Evolutionary conservation across 78 protist species (phyloP).

Genomic region (Dictyostelium brefeldianum): DNA sequence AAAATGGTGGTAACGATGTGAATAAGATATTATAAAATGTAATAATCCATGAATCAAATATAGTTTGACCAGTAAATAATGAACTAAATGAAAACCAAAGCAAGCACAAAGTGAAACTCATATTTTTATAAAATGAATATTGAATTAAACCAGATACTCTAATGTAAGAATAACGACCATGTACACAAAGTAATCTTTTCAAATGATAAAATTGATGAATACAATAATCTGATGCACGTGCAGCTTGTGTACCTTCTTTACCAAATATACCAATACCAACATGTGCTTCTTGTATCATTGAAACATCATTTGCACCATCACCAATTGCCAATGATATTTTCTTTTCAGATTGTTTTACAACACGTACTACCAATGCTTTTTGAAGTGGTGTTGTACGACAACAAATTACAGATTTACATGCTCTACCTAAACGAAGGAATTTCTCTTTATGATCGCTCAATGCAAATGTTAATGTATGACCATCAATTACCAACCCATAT

Average conservation of each 20-base stretch:
- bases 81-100: constrained; percentile 80
- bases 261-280: constrained; percentile 96
- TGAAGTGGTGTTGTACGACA: constrained; percentile 95
- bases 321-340: constrained; percentile 92
- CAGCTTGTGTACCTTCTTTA: constrained; percentile 96
- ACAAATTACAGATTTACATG: constrained; percentile 90
- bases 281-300: constrained; percentile 94
- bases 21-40: constrained; percentile 90
- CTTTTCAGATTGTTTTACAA: constrained; percentile 61
- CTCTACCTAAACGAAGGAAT: constrained; percentile 87
- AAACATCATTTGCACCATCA: constrained; percentile 97
- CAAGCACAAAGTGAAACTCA: constrained; percentile 74
- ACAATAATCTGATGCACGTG: constrained; percentile 93
- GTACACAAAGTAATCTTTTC: constrained; percentile 88
- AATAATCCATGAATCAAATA: constrained; percentile 89
- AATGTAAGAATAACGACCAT: constrained; percentile 91
- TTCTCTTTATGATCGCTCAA: constrained; percentile 66
- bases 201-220: constrained; percentile 88
- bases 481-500: constrained; percentile 86
- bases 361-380: constrained; percentile 89
- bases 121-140: constrained; percentile 94
- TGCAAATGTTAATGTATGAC: constrained; percentile 62
- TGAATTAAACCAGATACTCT: constrained; percentile 86
- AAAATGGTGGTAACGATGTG: constrained; percentile 91
- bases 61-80: constrained; percentile 86